phyloP scores from a whole-genome alignment of 352 stramenopile genomes.

The Halophytophthora batemanensis region DNA sequence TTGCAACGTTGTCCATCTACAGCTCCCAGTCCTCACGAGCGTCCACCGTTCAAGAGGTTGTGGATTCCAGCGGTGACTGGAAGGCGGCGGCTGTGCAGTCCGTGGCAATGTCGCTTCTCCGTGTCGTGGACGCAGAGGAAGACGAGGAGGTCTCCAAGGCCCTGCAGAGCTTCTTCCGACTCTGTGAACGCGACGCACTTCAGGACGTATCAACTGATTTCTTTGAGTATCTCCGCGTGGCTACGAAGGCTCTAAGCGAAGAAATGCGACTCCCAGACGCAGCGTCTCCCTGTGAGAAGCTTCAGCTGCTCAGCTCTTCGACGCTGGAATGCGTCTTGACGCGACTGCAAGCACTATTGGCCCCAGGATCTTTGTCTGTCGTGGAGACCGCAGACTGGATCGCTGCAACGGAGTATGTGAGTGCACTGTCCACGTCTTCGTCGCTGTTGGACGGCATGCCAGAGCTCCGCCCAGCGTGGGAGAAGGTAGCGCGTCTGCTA shows the following conservation, averaged over 20 bases:
- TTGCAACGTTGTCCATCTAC: conserved; percentile 19
- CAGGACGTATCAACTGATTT: conserved; percentile 7
- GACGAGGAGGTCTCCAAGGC: conserved; percentile 12
- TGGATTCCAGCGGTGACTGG: conserved; percentile 23
- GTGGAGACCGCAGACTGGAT: conserved; percentile 47
- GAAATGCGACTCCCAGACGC: conserved; percentile 6
- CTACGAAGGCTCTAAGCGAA: conserved; percentile 13
- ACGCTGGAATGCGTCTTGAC: conserved; percentile 28
- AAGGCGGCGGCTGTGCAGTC: conserved; percentile 19
- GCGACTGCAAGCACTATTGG: conserved; percentile 29
- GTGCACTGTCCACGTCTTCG: conserved; percentile 19
- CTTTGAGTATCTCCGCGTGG: conserved; percentile 28
- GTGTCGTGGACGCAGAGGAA: conserved; percentile 4
- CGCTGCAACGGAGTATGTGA: conserved; percentile 32
- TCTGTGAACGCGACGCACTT: conserved; percentile 14
- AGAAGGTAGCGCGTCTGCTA: conserved; percentile 38
- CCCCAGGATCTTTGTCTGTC: conserved; percentile 24
- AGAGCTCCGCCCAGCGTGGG: conserved; percentile 52
- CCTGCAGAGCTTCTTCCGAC: conserved; percentile 21
- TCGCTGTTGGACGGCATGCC: conserved; percentile 19
- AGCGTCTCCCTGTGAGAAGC: conserved; percentile 2
- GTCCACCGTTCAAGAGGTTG: conserved; percentile 13
- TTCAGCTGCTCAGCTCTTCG: conserved; percentile 24
- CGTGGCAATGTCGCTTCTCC: conserved; percentile 25
- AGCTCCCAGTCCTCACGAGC: conserved; percentile 13